These are phyloP conservation scores for Flaveria sonorensis DNA, from an alignment of 129 eudicot species.

Conservation along the genomic window DNA sequence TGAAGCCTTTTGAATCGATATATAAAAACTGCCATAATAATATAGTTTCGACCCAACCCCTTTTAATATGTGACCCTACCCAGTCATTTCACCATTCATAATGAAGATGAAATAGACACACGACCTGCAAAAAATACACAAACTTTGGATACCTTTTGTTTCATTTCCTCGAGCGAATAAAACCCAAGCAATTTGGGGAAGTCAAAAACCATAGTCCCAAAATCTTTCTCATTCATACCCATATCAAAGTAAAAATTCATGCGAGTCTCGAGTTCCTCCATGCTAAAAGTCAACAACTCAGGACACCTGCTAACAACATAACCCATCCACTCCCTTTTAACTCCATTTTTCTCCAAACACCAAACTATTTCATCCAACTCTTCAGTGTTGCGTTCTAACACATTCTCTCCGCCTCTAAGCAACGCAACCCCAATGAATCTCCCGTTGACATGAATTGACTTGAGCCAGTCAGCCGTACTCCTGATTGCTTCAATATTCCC, in stretches of 20 bases:
- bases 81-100: neutral
- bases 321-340: slow-evolving; percentile 88
- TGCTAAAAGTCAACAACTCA: slow-evolving; percentile 66
- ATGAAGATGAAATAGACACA: neutral
- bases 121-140: neutral
- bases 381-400: slow-evolving; percentile 52
- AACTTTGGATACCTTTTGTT: slow-evolving; percentile 59
- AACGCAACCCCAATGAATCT: slow-evolving; percentile 75
- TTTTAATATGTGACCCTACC: neutral
- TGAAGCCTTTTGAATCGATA: neutral
- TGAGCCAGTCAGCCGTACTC: slow-evolving; percentile 70
- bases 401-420: slow-evolving; percentile 58
- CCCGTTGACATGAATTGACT: slow-evolving; percentile 72
- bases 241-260: slow-evolving; percentile 62
- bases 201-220: slow-evolving; percentile 94
- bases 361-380: slow-evolving; percentile 70
- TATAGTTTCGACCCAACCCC: neutral
- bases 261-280: slow-evolving; percentile 67
- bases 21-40: neutral
- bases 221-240: slow-evolving; percentile 85
- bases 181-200: slow-evolving; percentile 81
- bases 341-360: slow-evolving; percentile 73
- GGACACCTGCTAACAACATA: slow-evolving; percentile 77
- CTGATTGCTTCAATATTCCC: slow-evolving; percentile 61
- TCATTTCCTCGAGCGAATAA: slow-evolving; percentile 80